A percentile compares a stretch with the other conserved stretches of the same genome.
phyloP scores from a whole-genome alignment of 768 basidiomycete genomes.

The Pisolithus albus region DNA sequence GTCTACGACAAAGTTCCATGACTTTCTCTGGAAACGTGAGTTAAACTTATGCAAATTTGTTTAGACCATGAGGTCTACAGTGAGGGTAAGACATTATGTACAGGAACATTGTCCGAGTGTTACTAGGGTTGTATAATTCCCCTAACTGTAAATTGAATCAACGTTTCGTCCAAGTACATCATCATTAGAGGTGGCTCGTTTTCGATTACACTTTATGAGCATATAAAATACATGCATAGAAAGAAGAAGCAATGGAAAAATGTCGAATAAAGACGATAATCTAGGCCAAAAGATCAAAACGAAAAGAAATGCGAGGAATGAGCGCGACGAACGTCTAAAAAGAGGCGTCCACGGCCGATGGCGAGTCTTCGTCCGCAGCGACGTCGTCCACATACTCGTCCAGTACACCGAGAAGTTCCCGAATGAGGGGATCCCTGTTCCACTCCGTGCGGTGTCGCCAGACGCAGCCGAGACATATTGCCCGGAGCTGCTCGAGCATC shows the following conservation, averaged over 20 bases:
- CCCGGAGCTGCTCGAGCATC: conserved; percentile 89
- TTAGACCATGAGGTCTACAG: too few relatives aligned
- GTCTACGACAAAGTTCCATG: too few relatives aligned
- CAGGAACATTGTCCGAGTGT: too few relatives aligned
- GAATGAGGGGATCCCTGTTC: conserved; percentile 66
- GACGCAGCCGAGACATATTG: conserved; percentile 69
- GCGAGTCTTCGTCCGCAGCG: conserved; percentile 9
- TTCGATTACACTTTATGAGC: not conserved
- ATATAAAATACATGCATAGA: conserved; percentile 16
- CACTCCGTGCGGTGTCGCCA: conserved; percentile 81
- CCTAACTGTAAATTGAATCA: too few relatives aligned
- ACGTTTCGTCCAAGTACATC: too few relatives aligned
- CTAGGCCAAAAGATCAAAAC: not conserved
- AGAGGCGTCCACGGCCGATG: conserved; percentile 5
- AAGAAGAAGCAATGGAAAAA: not conserved
- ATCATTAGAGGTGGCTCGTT: not conserved
- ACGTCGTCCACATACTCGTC: conserved; percentile 65
- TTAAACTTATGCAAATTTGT: too few relatives aligned
- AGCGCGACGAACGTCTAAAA: not conserved
- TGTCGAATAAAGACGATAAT: conserved; percentile 11
- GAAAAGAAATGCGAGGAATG: not conserved
- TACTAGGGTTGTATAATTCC: too few relatives aligned
- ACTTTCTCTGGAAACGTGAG: too few relatives aligned
- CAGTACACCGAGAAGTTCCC: conserved; percentile 51
- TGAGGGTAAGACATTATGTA: too few relatives aligned